Base-by-base conservation (phyloP, 345 rosid species). In the Salix koriyanagi region DNA sequence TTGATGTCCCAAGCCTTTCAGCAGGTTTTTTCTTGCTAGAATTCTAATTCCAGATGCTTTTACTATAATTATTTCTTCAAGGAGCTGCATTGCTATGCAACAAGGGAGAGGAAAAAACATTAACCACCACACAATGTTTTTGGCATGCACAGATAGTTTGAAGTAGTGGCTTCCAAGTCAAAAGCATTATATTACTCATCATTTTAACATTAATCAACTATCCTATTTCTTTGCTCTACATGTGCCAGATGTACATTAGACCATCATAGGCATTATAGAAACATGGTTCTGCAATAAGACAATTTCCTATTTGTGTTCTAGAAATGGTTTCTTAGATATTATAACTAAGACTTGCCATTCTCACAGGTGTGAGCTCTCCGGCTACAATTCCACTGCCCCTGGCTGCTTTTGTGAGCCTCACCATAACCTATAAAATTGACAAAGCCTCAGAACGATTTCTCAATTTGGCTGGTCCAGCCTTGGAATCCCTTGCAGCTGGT, bases 391-490 rank as follows among this genome's bases (percentile, higher is more conserved):
- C 98, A 62, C 76, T 96, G 83, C 99, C 99, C 2, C 86, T 96
- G 77, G 99, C 99, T 76, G 96, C 98, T 56, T 83, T 93, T 19
- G 91, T 91, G 74, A 96, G 99, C 88, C 95, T 93, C 81, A 92
- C 99, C 48, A 90, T 96, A 77, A 96, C 99, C 74, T 96, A 92
- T 78, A 96, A 93, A 85, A 92, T 96, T 6, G 98, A 92, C 82
- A 92, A 90, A 84, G 87, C 87, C 71, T 83, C 97, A 4, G 97
- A 93, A 41, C 88, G 96, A 21, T 86, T 88, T 82, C 94, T 93
- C 58, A 75, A 81, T 39, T 80, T 93, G 65, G 84, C 90, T 32
- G 99, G 94, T 71, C 92, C 94, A n/a, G 93, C 96, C 67, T 79
- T 96, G 80, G 94, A 85, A 76, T 80, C 91, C 62, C 96, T 96